These are phyloP conservation scores for sorghum (Sorghum bicolor) DNA, from an alignment of 176 grass and related monocot species.

Conservation along the genomic window Sorghum_bicolor_NCBIv3 NC_012870.2:76262001-76262500, in stretches of 20 bases:
- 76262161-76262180: conserved; percentile 59
- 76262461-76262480: not conserved
- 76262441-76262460: no score
- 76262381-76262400: conserved; percentile 7
- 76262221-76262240: conserved; percentile 46
- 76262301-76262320: not conserved
- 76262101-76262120: conserved; percentile 63
- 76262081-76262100: conserved; percentile 62
- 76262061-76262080: conserved; percentile 79
- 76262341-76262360: not conserved
- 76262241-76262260: not conserved
- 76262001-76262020: not conserved
- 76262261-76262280: conserved; percentile 3
- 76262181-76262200: conserved; percentile 63
- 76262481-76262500: no score
- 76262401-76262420: not conserved
- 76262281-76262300: conserved; percentile 1
- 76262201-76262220: conserved; percentile 51
- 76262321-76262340: not conserved
- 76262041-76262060: conserved; percentile 76
- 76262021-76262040: conserved; percentile 48
- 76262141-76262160: conserved; percentile 73
- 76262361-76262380: not conserved
- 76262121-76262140: conserved; percentile 62
- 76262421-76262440: conserved; percentile 14